Percentiles rank a stretch among this genome's conserved stretches.
Evolutionary conservation across 1,284 basidiomycete genomes (phyloP).

Genomic region (Ganoderma sp.): DNA sequence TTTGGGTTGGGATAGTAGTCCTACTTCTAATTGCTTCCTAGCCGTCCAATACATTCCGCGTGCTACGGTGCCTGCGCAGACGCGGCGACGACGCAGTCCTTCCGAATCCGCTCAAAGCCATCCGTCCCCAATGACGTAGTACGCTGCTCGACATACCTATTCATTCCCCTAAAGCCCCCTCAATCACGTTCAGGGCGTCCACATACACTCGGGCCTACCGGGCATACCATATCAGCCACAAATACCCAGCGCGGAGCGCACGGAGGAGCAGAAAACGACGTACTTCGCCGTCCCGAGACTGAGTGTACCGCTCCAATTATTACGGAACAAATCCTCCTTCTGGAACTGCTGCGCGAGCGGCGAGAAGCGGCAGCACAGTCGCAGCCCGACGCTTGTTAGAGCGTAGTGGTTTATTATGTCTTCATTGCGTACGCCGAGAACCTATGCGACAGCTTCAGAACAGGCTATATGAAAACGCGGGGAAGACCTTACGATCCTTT

Average conservation of each 20-base stretch:
- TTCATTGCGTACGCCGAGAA: constrained; percentile 49
- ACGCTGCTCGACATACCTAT: constrained; percentile 42
- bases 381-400: constrained; percentile 48
- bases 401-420: constrained; percentile 49
- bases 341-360: constrained; percentile 43
- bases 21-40: constrained; percentile 2
- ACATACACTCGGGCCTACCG: constrained; percentile 47
- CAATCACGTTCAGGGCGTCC: constrained; percentile 43
- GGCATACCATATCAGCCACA: constrained; percentile 7
- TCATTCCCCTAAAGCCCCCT: constrained; percentile 45
- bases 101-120: constrained; percentile 43
- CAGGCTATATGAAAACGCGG: constrained; percentile 1
- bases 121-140: constrained; percentile 43
- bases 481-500: constrained; percentile 34
- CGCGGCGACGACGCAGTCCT: constrained; percentile 23
- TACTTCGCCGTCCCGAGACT: constrained; percentile 48
- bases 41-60: neutral
- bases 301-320: constrained; percentile 46
- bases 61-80: neutral
- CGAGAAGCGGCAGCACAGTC: constrained; percentile 39
- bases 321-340: constrained; percentile 42
- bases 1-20: neutral
- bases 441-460: constrained; percentile 34
- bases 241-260: constrained; percentile 1
- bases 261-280: constrained; percentile 16